These are phyloP conservation scores for Psilocybe subaeruginosa DNA, from an alignment of 768 basidiomycete species.

Conservation along the genomic window DNA sequence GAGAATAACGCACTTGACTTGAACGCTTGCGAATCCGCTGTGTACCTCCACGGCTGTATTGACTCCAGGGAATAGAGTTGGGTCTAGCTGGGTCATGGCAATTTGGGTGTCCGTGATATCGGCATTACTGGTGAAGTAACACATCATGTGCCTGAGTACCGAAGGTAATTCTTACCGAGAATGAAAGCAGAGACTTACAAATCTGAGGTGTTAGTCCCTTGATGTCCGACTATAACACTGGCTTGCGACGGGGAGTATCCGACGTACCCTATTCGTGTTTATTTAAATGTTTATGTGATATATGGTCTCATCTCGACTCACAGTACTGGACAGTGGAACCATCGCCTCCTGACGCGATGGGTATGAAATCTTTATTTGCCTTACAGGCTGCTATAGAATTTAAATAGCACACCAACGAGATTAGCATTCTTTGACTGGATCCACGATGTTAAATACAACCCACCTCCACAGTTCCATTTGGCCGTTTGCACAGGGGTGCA, in stretches of 20 bases:
- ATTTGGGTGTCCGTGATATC: constrained; percentile 40
- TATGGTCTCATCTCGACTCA: constrained; percentile 17
- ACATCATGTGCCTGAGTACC: too few relatives aligned
- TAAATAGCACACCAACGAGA: not conserved
- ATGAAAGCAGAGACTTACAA: constrained; percentile 27
- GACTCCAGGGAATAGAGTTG: constrained; percentile 48
- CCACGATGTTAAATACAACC: constrained; percentile 5
- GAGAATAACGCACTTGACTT: constrained; percentile 36
- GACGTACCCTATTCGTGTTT: constrained; percentile 22
- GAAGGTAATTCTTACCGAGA: not conserved
- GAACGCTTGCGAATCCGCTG: constrained; percentile 44
- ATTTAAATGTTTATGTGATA: not conserved
- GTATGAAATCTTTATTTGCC: constrained; percentile 43
- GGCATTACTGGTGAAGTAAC: constrained; percentile 30
- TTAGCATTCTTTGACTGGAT: too few relatives aligned
- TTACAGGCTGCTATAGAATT: constrained; percentile 36
- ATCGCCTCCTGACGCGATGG: constrained; percentile 46
- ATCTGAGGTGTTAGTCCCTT: constrained; percentile 41
- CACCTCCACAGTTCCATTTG: constrained; percentile 57
- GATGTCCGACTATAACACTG: constrained; percentile 44
- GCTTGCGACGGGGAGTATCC: constrained; percentile 34
- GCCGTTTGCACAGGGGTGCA: constrained; percentile 25
- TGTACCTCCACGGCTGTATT: constrained; percentile 43
- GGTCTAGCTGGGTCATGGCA: constrained; percentile 32
- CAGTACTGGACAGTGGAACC: constrained; percentile 41